Percentiles rank a stretch among this genome's conserved stretches.
These are phyloP conservation scores for Herpotrichia juniperi DNA, from an alignment of 2,329 filamentous ascomycete genomes.

Conservation along the genomic window DNA sequence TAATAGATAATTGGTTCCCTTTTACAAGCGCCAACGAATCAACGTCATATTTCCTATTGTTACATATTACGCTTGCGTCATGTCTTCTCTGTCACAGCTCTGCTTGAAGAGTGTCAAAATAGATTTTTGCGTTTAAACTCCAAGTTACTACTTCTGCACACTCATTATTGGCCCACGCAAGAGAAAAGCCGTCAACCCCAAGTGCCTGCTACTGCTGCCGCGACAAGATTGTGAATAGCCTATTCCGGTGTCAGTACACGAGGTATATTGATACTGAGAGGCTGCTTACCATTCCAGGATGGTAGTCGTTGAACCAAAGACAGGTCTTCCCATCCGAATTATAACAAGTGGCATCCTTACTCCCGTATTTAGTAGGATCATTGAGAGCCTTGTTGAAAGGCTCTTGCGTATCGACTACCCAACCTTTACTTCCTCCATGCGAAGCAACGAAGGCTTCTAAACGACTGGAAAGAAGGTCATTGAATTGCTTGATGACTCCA, in stretches of 20 bases:
- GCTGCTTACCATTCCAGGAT: slow-evolving; percentile 16
- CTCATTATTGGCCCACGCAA: neutral
- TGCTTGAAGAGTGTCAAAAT: too few species aligned
- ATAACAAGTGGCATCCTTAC: slow-evolving; percentile 51
- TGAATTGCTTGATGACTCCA: slow-evolving; percentile 48
- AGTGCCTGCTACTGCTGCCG: slow-evolving; percentile 10
- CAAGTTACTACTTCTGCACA: neutral
- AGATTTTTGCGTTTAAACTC: too few species aligned
- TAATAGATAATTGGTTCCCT: too few species aligned
- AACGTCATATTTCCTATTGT: neutral
- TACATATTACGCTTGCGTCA: neutral
- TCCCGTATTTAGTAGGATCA: slow-evolving; percentile 50
- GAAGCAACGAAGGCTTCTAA: slow-evolving; percentile 40
- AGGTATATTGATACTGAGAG: neutral
- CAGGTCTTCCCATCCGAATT: slow-evolving; percentile 52
- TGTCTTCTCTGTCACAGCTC: too few species aligned
- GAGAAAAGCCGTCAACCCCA: slow-evolving; percentile 13
- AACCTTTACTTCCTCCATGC: slow-evolving; percentile 42
- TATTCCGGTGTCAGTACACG: slow-evolving; percentile 2
- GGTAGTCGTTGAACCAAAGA: slow-evolving; percentile 51
- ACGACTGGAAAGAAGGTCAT: slow-evolving; percentile 37
- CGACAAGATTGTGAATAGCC: slow-evolving; percentile 18
- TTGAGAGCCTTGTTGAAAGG: slow-evolving; percentile 53
- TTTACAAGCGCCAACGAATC: too few species aligned
- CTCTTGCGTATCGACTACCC: slow-evolving; percentile 49